Evolutionary conservation across 108 stramenopile species (phyloP), one percentile per base, ranked within the genome.

Genomic region (Bacterosira constricta): DNA sequence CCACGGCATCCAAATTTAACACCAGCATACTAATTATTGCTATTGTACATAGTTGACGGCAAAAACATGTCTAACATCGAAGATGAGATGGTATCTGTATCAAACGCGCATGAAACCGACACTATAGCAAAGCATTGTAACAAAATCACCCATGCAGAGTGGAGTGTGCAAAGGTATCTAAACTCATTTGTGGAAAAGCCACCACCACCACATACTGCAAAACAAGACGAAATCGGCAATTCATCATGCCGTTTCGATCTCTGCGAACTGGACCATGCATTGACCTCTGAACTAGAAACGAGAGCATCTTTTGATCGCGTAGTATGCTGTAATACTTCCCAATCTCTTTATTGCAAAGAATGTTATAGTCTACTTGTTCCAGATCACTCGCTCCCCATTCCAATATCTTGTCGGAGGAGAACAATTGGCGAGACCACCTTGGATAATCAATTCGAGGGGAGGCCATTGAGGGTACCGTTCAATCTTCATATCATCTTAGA

Each of bases 341-440:
- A 86, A 42, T 81, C 81, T 18, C 71, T 92, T 6, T 92, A 92
- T 44, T 92, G 91, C 66, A 73, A 82, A 41, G 80, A 85, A 39
- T 92, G 91, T 49, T 88, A 69, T 51, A 59, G 58, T 21, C 59
- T 89, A 35, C 61, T 88, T 49, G 65, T 92, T 52, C 85, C 83
- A 23, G 61, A 83, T 58, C 63, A 85, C 10, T 45, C 61, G 29
- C 78, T 83, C 63, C 88, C 90, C 11, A 6, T 25, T 37, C 52
- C 76, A 20, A 77, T 82, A 47, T 59, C 34, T 71, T 38, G 71
- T 29, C 69, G 67, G 15, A 69, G 71, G 30, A 57, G 27, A 56
- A 29, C 31, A 0, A 12, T 30, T 32, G 12, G 17, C 6, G 37
- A 11, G 12, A 31, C 35, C 6, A 30, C 25, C 49, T 23, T 41